These are phyloP conservation scores for Xylariaceae sp. DNA, from an alignment of 2,329 filamentous ascomycete genomes.

Conservation along the genomic window DNA sequence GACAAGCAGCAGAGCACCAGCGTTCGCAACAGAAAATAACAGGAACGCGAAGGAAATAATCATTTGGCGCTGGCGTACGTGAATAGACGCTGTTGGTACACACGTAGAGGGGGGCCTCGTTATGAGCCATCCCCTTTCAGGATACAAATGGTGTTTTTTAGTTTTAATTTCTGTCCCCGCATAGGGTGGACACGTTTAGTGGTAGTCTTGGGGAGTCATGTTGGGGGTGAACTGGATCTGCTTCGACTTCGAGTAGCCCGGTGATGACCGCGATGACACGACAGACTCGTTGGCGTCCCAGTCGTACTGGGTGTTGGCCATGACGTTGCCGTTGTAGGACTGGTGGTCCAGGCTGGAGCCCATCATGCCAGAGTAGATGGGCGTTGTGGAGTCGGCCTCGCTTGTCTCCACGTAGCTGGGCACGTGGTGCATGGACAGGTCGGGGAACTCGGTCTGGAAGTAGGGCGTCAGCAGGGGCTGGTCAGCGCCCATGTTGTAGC, in stretches of 20 bases:
- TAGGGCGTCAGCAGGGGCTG: conserved; percentile 47
- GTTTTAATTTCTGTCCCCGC: neutral
- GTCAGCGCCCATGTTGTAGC: conserved; percentile 37
- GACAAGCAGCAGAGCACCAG: too few relatives aligned
- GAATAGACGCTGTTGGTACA: neutral
- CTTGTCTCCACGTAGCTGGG: conserved; percentile 43
- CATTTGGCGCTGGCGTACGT: neutral
- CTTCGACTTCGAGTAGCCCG: conserved; percentile 36
- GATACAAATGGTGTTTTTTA: neutral
- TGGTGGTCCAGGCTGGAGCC: conserved; percentile 36
- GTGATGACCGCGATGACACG: conserved; percentile 35
- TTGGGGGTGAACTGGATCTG: conserved; percentile 44
- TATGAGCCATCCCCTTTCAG: neutral
- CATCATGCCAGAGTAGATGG: conserved; percentile 41
- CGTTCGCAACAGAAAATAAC: neutral
- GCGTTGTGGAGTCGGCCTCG: conserved; percentile 44
- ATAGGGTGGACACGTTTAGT: conserved; percentile 6
- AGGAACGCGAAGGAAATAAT: neutral
- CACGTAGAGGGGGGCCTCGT: neutral
- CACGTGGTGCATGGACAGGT: conserved; percentile 38
- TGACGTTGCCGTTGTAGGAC: conserved; percentile 32
- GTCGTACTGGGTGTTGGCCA: conserved; percentile 44
- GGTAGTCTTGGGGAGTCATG: conserved; percentile 41
- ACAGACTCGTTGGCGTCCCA: conserved; percentile 45
- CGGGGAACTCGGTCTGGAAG: conserved; percentile 42